Evolutionary conservation across 2,329 filamentous ascomycete species (phyloP), one percentile per base, ranked within the genome.

Genomic region (Verticillium klebahnii): DNA sequence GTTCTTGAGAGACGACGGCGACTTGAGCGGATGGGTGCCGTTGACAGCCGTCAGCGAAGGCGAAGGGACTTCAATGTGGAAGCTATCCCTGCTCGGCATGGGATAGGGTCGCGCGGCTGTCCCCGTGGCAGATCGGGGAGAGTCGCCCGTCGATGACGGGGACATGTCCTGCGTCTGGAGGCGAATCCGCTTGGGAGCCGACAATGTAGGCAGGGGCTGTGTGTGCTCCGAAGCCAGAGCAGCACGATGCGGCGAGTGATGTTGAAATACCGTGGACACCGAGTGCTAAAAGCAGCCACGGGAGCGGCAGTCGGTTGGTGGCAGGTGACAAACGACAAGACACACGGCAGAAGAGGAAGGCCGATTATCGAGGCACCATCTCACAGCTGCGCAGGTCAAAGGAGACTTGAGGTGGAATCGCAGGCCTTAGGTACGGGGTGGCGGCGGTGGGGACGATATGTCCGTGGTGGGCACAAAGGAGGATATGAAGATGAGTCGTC

Each of bases 71-170:
- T 84, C 82, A 67, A 83, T 77, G 52, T 75, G 74, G 69, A 84
- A 84, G 62, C 66, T 75, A 54, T 83, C 80, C 66, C 81, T 75
- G 37, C 74, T 76, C 25, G 78, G 76, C 59, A 82, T 67, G n/a
- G 77, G 74, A 64, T 79, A 84, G 34, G 74, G 74, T 66, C 77
- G 76, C 63, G 75, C 75, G 61, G 74, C 74, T 57, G 73, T 74
- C 58, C 71, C 73, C 36, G 71, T 71, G 56, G 70, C 72, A 62
- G 80, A 81, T 63, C 74, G 76, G 67, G 81, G 80, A 65, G 82
- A 84, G 72, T 82, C 81, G 70, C 78, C 80, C 67, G 80, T 82
- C 69, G 81, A 83, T 40, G 81, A 83, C 69, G 81, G 80, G 72
- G 81, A 78, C 80, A 84, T 83, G 70, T 72, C 75, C 69, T 70